Evolutionary conservation across 2,329 filamentous ascomycete genomes (phyloP).

Genomic region (Penicillium sp.): DNA sequence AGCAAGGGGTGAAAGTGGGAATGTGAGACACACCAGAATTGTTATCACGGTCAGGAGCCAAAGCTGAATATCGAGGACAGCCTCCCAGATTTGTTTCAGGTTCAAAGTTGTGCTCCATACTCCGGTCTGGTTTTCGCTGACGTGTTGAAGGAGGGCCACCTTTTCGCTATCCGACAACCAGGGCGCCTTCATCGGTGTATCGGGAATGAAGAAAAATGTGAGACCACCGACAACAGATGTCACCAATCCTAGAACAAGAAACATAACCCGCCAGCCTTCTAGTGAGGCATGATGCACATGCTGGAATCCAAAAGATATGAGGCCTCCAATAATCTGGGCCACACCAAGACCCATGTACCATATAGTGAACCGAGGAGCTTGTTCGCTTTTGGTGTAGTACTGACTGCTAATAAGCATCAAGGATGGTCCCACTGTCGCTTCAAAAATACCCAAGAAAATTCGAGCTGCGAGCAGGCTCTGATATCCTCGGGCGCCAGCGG

Average conservation of each 20-base stretch:
- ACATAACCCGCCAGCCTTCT: constrained; percentile 53
- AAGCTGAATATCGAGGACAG: constrained; percentile 47
- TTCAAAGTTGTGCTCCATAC: constrained; percentile 54
- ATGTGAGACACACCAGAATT: constrained; percentile 14
- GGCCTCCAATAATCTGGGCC: constrained; percentile 47
- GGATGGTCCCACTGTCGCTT: constrained; percentile 59
- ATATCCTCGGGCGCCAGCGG: constrained; percentile 57
- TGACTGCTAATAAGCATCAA: constrained; percentile 62
- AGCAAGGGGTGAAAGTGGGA: constrained; percentile 2
- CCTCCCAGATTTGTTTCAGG: constrained; percentile 49
- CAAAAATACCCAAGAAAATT: constrained; percentile 61
- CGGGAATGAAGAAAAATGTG: constrained; percentile 50
- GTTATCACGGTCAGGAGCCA: constrained; percentile 43
- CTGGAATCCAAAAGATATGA: constrained; percentile 56
- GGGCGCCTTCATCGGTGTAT: constrained; percentile 50
- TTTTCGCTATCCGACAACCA: constrained; percentile 38
- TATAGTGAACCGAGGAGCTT: constrained; percentile 59
- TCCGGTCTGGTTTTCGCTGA: constrained; percentile 52
- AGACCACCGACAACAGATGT: constrained; percentile 46
- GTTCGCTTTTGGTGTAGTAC: constrained; percentile 60
- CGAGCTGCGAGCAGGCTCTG: constrained; percentile 55
- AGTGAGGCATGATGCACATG: constrained; percentile 43
- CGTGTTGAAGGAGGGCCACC: constrained; percentile 42
- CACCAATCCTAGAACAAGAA: constrained; percentile 50
- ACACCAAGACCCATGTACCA: constrained; percentile 63